Evolutionary conservation across 306 rosid genomes (phyloP), one percentile per base, ranked within the genome.

Genomic region (Malus asiatica): DNA sequence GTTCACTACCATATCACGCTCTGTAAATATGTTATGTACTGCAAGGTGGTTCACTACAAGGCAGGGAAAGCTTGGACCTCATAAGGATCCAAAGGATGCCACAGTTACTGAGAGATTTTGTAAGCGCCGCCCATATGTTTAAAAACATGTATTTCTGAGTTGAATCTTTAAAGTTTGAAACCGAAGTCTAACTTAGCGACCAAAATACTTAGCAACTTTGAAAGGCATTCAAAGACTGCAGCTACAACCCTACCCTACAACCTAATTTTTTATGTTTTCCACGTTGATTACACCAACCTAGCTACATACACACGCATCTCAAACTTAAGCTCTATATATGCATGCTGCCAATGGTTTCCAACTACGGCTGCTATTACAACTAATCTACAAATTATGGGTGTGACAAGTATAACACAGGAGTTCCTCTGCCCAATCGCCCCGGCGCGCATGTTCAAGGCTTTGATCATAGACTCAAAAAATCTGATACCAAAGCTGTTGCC

Each of bases 401-500:
- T 79, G 30, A 79, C 88, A 64, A 82, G 76, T 61, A 83, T 83
- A 20, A 70, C 80, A 60, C 76, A 87, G 63, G 92, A 91, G 78
- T 76, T 84, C 65, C 62, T 76, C 2, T 83, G 86, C 68, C 88
- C 88, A 35, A 63, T 89, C 80, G 73, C 92, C 44, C 82, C 97
- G 11, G 12, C 88, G 4, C 88, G 90, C 48, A 71, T 87, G 88
- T 91, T 86, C 86, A 84, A 84, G 83, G 97, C 92, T 71, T 74
- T 89, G 83, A 86, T 91, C 77, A 66, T 83, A 18, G 93, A 87
- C 71, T 84, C 93, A 7, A 76, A 81, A 42, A 78, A 48, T 70
- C 73, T 91, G 87, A 86, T 91, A 52, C 92, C 93, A 66, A 89
- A 83, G 79, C 92, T 91, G 72, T 74, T 91, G 71, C 96, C 96